phyloP scores from a whole-genome alignment of 73 alveolate species.

The Paraurostyla sp. region DNA sequence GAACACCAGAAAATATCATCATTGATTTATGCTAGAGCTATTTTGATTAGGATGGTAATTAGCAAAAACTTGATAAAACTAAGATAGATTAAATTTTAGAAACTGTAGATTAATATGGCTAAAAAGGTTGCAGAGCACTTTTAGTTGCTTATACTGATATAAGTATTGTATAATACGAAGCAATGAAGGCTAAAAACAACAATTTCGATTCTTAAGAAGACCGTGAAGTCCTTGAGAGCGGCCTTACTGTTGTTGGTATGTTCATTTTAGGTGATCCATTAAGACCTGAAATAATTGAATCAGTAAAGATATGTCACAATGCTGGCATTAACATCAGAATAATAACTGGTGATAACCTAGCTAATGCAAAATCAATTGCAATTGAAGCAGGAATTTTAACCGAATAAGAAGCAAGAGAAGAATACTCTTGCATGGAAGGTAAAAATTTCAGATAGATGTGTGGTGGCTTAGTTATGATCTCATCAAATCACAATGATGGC shows the following conservation, averaged over 20 bases:
- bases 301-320: constrained; percentile 82
- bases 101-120: constrained; percentile 76
- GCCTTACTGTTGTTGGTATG: constrained; percentile 74
- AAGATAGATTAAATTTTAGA: constrained; percentile 59
- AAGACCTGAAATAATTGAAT: constrained; percentile 88
- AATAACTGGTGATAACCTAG: constrained; percentile 97
- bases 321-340: constrained; percentile 94
- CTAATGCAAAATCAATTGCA: constrained; percentile 95
- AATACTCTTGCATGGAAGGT: constrained; percentile 90
- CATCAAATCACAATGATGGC: neutral
- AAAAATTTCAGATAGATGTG: constrained; percentile 77
- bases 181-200: constrained; percentile 38
- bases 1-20: constrained; percentile 91
- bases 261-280: constrained; percentile 92
- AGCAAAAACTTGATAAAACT: constrained; percentile 54
- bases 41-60: constrained; percentile 84
- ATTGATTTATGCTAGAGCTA: constrained; percentile 76
- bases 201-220: constrained; percentile 68
- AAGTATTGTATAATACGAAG: constrained; percentile 72
- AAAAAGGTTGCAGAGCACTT: constrained; percentile 84
- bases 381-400: constrained; percentile 92
- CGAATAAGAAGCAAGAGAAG: constrained; percentile 65
- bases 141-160: constrained; percentile 84
- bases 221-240: constrained; percentile 71
- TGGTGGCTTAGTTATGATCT: constrained; percentile 65